Conservation (phyloP, 2,329 filamentous ascomycete species). For the Xylariales sp. region DNA sequence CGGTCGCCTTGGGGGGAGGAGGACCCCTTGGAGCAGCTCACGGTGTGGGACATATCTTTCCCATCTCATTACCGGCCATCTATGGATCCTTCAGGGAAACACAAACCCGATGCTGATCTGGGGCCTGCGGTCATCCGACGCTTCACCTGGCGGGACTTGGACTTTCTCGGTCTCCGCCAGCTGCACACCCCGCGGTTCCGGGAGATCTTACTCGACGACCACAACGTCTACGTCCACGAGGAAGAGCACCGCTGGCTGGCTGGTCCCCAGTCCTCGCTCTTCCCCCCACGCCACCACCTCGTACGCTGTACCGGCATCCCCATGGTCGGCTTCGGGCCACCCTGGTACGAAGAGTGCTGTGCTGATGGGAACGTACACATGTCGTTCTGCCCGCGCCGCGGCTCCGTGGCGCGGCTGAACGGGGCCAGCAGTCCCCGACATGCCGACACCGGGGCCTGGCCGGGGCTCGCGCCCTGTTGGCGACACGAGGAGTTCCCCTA, state of each 20-base stretch:
- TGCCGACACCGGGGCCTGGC: conserved; percentile 15
- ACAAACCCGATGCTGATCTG: conserved; percentile 24
- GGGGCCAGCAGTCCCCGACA: neutral
- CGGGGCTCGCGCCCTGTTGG: conserved; percentile 43
- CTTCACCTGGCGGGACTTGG: conserved; percentile 47
- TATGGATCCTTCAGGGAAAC: conserved; percentile 38
- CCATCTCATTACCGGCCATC: conserved; percentile 46
- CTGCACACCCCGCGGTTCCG: conserved; percentile 44
- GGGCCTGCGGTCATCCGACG: conserved; percentile 42
- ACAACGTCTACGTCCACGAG: conserved; percentile 51
- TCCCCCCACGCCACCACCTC: conserved; percentile 36
- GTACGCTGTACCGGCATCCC: conserved; percentile 51
- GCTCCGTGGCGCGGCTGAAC: conserved; percentile 21
- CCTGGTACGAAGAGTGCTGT: conserved; percentile 43
- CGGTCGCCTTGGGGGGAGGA: conserved; percentile 51
- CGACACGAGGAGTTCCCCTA: conserved; percentile 50
- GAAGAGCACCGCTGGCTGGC: conserved; percentile 49
- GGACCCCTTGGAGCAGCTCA: conserved; percentile 52
- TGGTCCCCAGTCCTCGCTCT: conserved; percentile 36
- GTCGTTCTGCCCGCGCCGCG: conserved; percentile 40
- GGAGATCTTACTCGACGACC: conserved; percentile 43
- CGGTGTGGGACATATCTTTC: conserved; percentile 54
- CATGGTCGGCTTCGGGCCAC: conserved; percentile 43
- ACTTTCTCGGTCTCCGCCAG: conserved; percentile 49
- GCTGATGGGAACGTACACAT: conserved; percentile 34